Conservation (phyloP, 371 early-diverging fungal genomes). For the Basidiobolus meristosporus region DNA sequence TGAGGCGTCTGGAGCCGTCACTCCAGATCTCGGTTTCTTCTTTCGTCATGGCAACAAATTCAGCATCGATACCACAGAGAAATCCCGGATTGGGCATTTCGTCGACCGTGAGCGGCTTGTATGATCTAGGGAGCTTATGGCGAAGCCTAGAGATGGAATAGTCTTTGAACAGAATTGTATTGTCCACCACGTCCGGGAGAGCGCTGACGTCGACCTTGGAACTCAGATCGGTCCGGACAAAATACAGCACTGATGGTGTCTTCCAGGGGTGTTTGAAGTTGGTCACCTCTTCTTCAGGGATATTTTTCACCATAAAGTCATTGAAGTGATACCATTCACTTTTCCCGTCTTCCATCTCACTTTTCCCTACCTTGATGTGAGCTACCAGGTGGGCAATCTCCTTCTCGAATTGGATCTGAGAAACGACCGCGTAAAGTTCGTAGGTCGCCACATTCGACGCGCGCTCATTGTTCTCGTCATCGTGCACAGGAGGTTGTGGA, state of each 20-base stretch:
- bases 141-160: constrained; percentile 22
- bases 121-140: constrained; percentile 16
- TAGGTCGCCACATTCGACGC: no score
- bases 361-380: constrained; percentile 27
- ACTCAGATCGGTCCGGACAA: constrained; percentile 26
- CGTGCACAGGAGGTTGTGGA: no score
- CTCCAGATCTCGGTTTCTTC: constrained; percentile 82
- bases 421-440: constrained; percentile 26
- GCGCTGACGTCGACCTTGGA: constrained; percentile 13
- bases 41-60: constrained; percentile 58
- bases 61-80: constrained; percentile 78
- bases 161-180: constrained; percentile 19
- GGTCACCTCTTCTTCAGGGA: constrained; percentile 42
- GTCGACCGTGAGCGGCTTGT: constrained; percentile 22
- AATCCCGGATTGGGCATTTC: constrained; percentile 49
- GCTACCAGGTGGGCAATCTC: constrained; percentile 55
- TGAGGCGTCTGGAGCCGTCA: constrained; percentile 66
- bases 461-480: no score
- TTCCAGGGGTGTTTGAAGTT: constrained; percentile 61
- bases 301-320: constrained; percentile 74
- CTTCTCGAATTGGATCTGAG: constrained; percentile 36
- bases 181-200: constrained; percentile 16
- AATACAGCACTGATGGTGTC: constrained; percentile 54
- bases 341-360: constrained; percentile 12
- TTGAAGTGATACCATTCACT: constrained; percentile 78